A percentile compares a stretch with the other conserved stretches of the same genome.
Evolutionary conservation across 805 yeast genomes (phyloP).

Genomic region (Scheffersomyces stipitis): DNA sequence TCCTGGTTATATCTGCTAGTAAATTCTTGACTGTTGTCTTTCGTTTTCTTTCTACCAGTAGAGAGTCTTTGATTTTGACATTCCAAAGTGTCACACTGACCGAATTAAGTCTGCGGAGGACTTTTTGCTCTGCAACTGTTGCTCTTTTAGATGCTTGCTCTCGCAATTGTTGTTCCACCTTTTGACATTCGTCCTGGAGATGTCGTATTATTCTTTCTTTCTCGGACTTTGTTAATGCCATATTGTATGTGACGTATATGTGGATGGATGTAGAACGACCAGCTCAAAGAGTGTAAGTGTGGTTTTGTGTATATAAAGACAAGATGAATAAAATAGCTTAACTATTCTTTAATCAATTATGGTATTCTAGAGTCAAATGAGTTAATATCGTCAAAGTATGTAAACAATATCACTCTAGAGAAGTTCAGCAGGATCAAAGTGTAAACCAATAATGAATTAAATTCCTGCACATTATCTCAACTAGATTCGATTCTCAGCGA

Average conservation of each 20-base stretch:
- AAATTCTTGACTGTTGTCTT: slow-evolving; percentile 30
- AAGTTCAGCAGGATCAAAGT: too few relatives aligned
- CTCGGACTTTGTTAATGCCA: slow-evolving; percentile 28
- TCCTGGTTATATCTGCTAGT: slow-evolving; percentile 23
- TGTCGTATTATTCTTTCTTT: slow-evolving; percentile 35
- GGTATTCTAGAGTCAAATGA: too few relatives aligned
- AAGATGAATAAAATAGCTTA: not conserved
- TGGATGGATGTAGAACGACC: too few relatives aligned
- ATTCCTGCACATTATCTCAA: too few relatives aligned
- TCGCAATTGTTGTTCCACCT: slow-evolving; percentile 23
- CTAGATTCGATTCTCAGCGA: too few relatives aligned
- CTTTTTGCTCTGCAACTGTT: slow-evolving; percentile 31
- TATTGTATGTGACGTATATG: too few relatives aligned
- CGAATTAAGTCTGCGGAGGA: slow-evolving; percentile 43
- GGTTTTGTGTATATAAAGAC: not conserved
- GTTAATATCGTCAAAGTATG: too few relatives aligned
- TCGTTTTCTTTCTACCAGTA: slow-evolving; percentile 45
- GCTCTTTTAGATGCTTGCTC: slow-evolving; percentile 21
- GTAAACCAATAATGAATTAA: too few relatives aligned
- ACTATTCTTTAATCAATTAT: too few relatives aligned
- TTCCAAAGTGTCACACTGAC: slow-evolving; percentile 52
- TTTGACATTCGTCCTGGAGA: slow-evolving; percentile 21
- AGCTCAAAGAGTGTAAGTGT: too few relatives aligned
- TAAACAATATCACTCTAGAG: too few relatives aligned
- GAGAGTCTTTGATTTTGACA: slow-evolving; percentile 43